Percentiles rank a stretch among this genome's conserved stretches.
Conservation (phyloP, 179 eudicot genomes). For the Beta macrorhiza region DNA sequence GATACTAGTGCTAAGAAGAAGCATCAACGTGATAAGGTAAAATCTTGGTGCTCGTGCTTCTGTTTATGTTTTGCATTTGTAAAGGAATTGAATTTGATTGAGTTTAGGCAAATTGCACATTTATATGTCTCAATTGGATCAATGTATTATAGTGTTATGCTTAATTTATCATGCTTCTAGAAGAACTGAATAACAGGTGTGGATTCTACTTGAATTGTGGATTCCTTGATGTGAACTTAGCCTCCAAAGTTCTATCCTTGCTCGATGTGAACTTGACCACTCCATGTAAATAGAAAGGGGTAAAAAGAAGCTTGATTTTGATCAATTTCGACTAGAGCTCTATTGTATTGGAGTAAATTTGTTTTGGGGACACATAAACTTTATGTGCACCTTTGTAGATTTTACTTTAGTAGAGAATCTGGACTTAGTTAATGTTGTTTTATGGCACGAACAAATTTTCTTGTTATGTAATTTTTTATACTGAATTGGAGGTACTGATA, state of each 20-base stretch:
- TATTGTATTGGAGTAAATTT: not conserved
- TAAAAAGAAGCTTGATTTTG: not conserved
- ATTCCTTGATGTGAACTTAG: not conserved
- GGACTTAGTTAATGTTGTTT: not conserved
- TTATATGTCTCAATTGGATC: not conserved
- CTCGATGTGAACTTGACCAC: not conserved
- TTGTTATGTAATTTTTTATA: not conserved
- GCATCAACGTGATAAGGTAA: conserved; percentile 72
- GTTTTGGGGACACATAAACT: not conserved
- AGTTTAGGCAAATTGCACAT: not conserved
- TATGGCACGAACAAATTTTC: not conserved
- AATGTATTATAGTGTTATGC: not conserved
- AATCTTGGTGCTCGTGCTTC: not conserved
- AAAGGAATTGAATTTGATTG: not conserved
- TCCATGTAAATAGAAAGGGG: not conserved
- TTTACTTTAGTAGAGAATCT: not conserved
- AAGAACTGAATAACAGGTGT: not conserved
- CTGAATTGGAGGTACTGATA: not conserved
- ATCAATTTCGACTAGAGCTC: not conserved
- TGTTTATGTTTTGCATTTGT: not conserved
- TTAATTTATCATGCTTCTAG: not conserved
- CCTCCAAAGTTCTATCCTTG: not conserved
- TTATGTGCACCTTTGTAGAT: not conserved
- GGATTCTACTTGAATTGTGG: not conserved
- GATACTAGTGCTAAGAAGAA: conserved; percentile 39